phyloP scores from a whole-genome alignment of 2,329 filamentous ascomycete species.

The Fusarium verrucosum region DNA sequence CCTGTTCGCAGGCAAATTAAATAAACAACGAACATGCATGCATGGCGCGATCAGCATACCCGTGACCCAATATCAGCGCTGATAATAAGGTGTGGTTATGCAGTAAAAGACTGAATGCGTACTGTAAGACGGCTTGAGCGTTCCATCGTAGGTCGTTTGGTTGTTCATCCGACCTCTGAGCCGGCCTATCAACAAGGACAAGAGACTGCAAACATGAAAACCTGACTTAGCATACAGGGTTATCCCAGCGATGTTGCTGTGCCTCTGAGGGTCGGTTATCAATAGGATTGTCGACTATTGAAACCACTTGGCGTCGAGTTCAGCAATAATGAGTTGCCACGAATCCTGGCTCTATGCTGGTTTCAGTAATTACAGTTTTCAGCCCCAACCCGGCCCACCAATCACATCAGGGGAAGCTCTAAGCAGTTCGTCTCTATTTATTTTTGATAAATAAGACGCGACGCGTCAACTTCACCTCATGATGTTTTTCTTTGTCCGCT shows the following conservation, averaged over 20 bases:
- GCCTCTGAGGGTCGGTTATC: slow-evolving; percentile 30
- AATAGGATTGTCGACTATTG: slow-evolving; percentile 30
- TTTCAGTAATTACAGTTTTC: slow-evolving; percentile 35
- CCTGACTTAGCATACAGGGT: slow-evolving; percentile 14
- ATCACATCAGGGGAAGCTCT: slow-evolving; percentile 28
- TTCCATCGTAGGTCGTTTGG: slow-evolving; percentile 31
- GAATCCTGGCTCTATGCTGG: slow-evolving; percentile 36
- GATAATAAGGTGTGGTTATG: slow-evolving; percentile 15
- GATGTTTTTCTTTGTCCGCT: slow-evolving; percentile 27
- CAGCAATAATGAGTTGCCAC: slow-evolving; percentile 39
- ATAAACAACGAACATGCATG: slow-evolving; percentile 36
- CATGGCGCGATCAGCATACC: slow-evolving; percentile 29
- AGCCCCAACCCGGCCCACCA: slow-evolving; percentile 26
- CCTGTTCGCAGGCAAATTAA: slow-evolving; percentile 32
- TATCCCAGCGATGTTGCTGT: slow-evolving; percentile 25
- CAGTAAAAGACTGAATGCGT: slow-evolving; percentile 1
- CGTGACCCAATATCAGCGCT: slow-evolving; percentile 18
- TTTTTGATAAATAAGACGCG: slow-evolving; percentile 26
- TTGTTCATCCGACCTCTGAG: slow-evolving; percentile 17
- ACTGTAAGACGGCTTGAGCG: slow-evolving; percentile 4
- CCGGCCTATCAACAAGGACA: slow-evolving; percentile 22
- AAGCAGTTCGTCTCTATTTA: slow-evolving; percentile 1
- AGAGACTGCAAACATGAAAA: slow-evolving; percentile 7
- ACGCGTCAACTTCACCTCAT: slow-evolving; percentile 25
- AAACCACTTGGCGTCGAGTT: slow-evolving; percentile 24